phyloP scores from a whole-genome alignment of 2,329 filamentous ascomycete species.

The Claviceps arundinis region DNA sequence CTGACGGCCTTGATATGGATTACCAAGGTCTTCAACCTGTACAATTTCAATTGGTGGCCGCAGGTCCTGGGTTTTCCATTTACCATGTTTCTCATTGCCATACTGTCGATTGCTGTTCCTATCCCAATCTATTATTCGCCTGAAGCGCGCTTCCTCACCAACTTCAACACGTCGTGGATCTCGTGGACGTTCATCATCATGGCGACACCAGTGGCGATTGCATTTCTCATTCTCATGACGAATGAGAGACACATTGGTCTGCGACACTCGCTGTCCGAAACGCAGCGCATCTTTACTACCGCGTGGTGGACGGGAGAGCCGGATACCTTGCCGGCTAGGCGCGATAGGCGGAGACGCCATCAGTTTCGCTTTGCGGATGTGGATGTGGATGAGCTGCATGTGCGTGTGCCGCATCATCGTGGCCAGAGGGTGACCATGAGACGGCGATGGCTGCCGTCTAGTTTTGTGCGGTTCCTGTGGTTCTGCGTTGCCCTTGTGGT shows the following conservation, averaged over 20 bases:
- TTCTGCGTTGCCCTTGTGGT: conserved; percentile 52
- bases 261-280: conserved; percentile 49
- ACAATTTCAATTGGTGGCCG: conserved; percentile 61
- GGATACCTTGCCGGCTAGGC: conserved; percentile 29
- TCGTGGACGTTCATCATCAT: conserved; percentile 58
- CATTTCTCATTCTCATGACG: conserved; percentile 48
- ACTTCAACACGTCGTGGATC: conserved; percentile 56
- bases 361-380: conserved; percentile 22
- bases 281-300: conserved; percentile 52
- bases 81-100: conserved; percentile 48
- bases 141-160: conserved; percentile 37
- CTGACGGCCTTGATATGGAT: conserved; percentile 56
- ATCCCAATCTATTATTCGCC: conserved; percentile 46
- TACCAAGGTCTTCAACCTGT: conserved; percentile 59
- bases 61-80: conserved; percentile 48
- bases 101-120: conserved; percentile 44
- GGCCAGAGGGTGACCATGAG: conserved; percentile 27
- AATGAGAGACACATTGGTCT: conserved; percentile 51
- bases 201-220: conserved; percentile 54
- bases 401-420: conserved; percentile 13
- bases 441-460: conserved; percentile 47
- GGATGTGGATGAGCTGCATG: conserved; percentile 22
- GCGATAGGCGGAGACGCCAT: conserved; percentile 16
- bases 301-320: conserved; percentile 52
- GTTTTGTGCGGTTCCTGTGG: conserved; percentile 57